Evolutionary conservation across 1,284 basidiomycete species (phyloP).

Genomic region (Cryptococcus wingfieldii): DNA sequence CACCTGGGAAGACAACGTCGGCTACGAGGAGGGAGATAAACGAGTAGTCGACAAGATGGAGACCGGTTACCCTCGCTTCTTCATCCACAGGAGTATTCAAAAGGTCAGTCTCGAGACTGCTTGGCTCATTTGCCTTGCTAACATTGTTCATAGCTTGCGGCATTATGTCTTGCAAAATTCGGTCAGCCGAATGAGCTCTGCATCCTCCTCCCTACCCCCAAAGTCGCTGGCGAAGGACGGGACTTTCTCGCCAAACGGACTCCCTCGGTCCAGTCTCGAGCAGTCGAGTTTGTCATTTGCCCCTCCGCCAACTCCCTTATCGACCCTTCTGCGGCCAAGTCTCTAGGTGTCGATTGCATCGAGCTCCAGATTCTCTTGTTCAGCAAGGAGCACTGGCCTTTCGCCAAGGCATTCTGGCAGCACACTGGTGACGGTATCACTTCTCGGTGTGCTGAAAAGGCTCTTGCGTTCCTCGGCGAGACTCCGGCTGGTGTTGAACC

Average conservation of each 20-base stretch:
- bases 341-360: slow-evolving; percentile 45
- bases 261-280: slow-evolving; percentile 56
- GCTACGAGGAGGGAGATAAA: slow-evolving; percentile 87
- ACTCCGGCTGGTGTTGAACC: slow-evolving; percentile 22
- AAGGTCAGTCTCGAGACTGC: slow-evolving; percentile 58
- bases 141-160: slow-evolving; percentile 59
- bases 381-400: slow-evolving; percentile 58
- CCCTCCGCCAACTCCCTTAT: slow-evolving; percentile 51
- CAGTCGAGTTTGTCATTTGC: slow-evolving; percentile 70
- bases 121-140: neutral
- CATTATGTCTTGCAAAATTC: slow-evolving; percentile 72
- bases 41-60: slow-evolving; percentile 78
- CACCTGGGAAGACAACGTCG: slow-evolving; percentile 88
- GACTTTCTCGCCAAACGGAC: slow-evolving; percentile 62
- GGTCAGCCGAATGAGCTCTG: slow-evolving; percentile 65
- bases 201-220: slow-evolving; percentile 71
- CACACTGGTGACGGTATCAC: slow-evolving; percentile 88
- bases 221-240: slow-evolving; percentile 68
- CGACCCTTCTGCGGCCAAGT: slow-evolving; percentile 29
- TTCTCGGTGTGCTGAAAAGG: slow-evolving; percentile 78
- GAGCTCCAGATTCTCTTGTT: slow-evolving; percentile 80
- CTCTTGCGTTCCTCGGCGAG: slow-evolving; percentile 54
- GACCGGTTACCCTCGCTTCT: slow-evolving; percentile 95
- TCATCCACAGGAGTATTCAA: slow-evolving; percentile 81
- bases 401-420: slow-evolving; percentile 94